A percentile compares a stretch with the other conserved stretches of the same genome.
phyloP scores from a whole-genome alignment of 202 grass and related monocot genomes.

The Panicum virgatum region DNA sequence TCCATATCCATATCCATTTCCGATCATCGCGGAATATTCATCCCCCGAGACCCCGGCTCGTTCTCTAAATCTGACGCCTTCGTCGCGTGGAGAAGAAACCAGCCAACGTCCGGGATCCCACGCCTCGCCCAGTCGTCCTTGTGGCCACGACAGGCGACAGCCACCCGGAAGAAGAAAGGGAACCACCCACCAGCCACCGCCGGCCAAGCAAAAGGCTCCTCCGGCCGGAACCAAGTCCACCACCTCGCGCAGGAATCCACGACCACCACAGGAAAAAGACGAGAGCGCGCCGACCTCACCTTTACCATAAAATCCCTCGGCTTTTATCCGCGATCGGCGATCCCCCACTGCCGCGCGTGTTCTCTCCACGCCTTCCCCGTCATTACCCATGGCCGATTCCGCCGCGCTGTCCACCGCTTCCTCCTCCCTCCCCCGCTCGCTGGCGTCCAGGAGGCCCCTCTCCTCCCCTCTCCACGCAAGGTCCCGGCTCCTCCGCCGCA shows the following conservation, averaged over 20 bases:
- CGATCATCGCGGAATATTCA: no score
- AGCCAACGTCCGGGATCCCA: constrained; percentile 16
- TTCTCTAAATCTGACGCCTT: constrained; percentile 1
- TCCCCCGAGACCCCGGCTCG: no score
- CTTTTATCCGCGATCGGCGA: constrained; percentile 24
- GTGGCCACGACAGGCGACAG: no score
- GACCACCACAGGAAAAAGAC: constrained; percentile 24
- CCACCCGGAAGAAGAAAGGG: constrained; percentile 9
- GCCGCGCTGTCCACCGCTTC: constrained; percentile 56
- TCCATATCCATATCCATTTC: no score
- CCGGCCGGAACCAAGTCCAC: constrained; percentile 25
- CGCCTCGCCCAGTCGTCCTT: background rate
- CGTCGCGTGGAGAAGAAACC: background rate
- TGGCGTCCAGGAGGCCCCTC: constrained; percentile 45
- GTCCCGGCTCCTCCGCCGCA: constrained; percentile 13
- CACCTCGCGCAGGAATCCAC: constrained; percentile 35
- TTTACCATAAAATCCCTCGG: constrained; percentile 3
- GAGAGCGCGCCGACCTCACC: constrained; percentile 32
- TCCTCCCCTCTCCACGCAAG: constrained; percentile 46
- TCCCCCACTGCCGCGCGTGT: background rate
- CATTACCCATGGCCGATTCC: constrained; percentile 67
- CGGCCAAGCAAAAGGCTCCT: background rate
- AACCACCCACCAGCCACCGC: background rate
- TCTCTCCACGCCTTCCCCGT: background rate
- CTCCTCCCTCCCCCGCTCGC: constrained; percentile 45